phyloP scores from a whole-genome alignment of 2,329 filamentous ascomycete genomes.

The Apiospora rasikravindrae region DNA sequence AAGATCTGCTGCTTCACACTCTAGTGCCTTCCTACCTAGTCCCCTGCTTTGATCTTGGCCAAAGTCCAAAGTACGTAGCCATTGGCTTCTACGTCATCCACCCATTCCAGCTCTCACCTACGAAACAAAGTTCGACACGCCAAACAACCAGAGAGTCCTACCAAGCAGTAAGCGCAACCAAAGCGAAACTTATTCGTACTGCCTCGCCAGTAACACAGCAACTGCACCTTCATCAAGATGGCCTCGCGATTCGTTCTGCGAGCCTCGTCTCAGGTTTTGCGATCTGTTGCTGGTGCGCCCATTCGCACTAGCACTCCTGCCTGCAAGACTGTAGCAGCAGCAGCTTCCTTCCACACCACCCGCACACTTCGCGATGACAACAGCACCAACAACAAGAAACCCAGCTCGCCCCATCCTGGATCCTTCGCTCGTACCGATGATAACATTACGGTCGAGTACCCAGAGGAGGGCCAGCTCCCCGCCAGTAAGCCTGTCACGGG shows the following conservation, averaged over 20 bases:
- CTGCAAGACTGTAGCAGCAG: neutral
- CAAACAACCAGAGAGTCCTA: neutral
- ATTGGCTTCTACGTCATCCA: neutral
- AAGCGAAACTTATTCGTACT: neutral
- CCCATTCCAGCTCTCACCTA: neutral
- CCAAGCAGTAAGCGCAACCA: neutral
- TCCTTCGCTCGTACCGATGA: slow-evolving; percentile 81
- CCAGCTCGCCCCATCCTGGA: slow-evolving; percentile 47
- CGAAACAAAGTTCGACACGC: neutral
- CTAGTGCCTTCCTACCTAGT: neutral
- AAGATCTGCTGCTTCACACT: neutral
- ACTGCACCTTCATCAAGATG: slow-evolving; percentile 26
- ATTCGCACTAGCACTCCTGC: neutral
- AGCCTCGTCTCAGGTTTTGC: slow-evolving; percentile 28
- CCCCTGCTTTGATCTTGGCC: neutral
- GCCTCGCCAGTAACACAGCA: slow-evolving; percentile 2
- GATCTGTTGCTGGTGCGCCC: neutral
- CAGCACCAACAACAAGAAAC: neutral
- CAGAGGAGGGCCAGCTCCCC: slow-evolving; percentile 74
- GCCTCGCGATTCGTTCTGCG: slow-evolving; percentile 29
- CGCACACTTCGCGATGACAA: neutral
- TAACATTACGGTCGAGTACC: slow-evolving; percentile 78
- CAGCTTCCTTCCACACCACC: slow-evolving; percentile 5
- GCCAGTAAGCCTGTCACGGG: slow-evolving; percentile 73
- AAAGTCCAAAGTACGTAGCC: too few relatives aligned